These are phyloP conservation scores for Barnettozyma pratensis DNA, from an alignment of 805 yeast species.

Conservation along the genomic window DNA sequence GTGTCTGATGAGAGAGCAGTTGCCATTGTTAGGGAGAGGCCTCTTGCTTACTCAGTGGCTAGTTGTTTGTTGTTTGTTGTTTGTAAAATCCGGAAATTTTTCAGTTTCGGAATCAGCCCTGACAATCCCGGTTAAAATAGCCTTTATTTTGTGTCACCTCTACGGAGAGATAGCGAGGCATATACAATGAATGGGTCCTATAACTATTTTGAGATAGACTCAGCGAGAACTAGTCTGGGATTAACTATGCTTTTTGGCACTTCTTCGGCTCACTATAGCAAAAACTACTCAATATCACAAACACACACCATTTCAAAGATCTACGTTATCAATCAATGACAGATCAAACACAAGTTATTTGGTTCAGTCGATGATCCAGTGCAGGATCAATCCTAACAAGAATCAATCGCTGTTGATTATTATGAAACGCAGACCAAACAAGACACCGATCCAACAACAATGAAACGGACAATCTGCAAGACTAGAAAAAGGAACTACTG, in stretches of 20 bases:
- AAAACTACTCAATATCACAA: conserved; percentile 13
- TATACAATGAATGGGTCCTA: not conserved
- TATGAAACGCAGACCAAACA: not conserved
- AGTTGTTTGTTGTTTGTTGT: too few species aligned
- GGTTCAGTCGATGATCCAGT: conserved; percentile 56
- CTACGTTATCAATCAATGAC: not conserved
- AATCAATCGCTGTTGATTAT: not conserved
- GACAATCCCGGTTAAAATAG: not conserved
- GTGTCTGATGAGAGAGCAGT: conserved; percentile 1
- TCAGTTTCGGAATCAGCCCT: not conserved
- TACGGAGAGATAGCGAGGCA: not conserved
- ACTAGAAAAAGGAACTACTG: too few species aligned
- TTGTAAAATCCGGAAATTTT: not conserved
- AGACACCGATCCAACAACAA: too few species aligned
- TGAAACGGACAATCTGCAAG: too few species aligned
- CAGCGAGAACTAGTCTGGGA: not conserved
- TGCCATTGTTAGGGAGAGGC: not conserved
- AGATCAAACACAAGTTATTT: conserved; percentile 17
- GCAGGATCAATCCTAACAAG: conserved; percentile 29
- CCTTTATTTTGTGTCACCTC: not conserved
- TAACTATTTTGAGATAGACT: not conserved
- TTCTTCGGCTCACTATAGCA: not conserved
- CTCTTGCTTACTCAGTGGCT: not conserved
- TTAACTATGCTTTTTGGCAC: not conserved
- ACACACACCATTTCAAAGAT: conserved; percentile 9